Evolutionary conservation across 179 eudicot species (phyloP).

Genomic region (Silene noctiflora): DNA sequence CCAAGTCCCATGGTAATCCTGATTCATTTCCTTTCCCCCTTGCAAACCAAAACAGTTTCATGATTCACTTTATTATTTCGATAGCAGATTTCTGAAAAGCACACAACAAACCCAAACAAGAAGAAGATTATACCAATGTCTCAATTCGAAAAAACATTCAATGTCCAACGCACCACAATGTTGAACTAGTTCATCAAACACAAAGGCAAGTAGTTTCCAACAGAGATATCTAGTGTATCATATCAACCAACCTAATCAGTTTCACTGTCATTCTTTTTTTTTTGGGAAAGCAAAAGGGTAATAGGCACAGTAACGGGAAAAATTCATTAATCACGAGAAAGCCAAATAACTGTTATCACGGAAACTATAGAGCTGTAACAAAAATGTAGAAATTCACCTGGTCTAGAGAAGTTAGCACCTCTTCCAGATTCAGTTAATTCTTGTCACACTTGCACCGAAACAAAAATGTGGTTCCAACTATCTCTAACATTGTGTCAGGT

Average conservation of each 20-base stretch:
- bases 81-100: not conserved
- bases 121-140: not conserved
- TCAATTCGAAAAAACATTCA: too few species aligned
- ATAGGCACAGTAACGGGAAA: not conserved
- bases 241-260: not conserved
- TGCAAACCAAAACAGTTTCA: too few species aligned
- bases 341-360: not conserved
- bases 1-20: too few species aligned
- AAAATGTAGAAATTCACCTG: slow-evolving; percentile 24
- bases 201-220: too few species aligned
- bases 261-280: not conserved
- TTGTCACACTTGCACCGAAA: not conserved
- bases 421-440: slow-evolving; percentile 20
- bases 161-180: too few species aligned
- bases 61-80: too few species aligned
- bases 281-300: not conserved
- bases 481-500: slow-evolving; percentile 10
- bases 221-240: not conserved
- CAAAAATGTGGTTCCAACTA: slow-evolving; percentile 25
- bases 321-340: too few species aligned
- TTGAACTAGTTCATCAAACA: not conserved
- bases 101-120: not conserved
- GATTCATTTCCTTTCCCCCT: too few species aligned
- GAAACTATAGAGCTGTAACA: not conserved
- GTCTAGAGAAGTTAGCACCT: slow-evolving; percentile 18